Evolutionary conservation across 2,329 filamentous ascomycete species (phyloP), one percentile per base, ranked within the genome.

Genomic region (Cladophialophora yegresii): DNA sequence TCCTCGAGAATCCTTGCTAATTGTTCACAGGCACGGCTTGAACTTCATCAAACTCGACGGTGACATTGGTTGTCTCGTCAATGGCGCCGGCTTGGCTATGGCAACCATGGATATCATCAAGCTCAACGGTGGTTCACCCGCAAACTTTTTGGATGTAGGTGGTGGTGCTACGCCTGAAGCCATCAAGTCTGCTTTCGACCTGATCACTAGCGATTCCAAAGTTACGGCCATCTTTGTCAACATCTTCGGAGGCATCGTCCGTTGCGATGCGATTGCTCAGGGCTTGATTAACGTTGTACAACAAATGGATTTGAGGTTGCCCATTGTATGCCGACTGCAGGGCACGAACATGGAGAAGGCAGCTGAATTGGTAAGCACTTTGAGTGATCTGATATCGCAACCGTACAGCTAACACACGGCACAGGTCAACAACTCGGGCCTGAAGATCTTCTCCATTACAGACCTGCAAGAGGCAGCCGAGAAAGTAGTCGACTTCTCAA

Each of bases 41-140:
- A 99, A 99, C 88, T 99, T 99, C 84, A 99, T 99, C 86, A 99
- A 99, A 87, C 89, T 99, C 67, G 95, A 98, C 77, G 95, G 95
- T 78, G 95, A 99, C 78, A 99, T 99, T 78, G 95, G 95, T 81
- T 99, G 95, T 63, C 28, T 70, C 73, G 95, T 99, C 83, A 99
- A 99, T 83, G 95, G 95, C 78, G 95, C 95, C 75, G 95, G 95
- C 83, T 90, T 99, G 72, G 95, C 95, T 81, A 99, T 99, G 95
- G 95, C 95, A 69, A 99, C 95, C 78, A 99, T 99, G 95, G 95
- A 99, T 81, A 98, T 99, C 80, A 99, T 99, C 87, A 98, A 99
- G 88, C 87, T 99, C 69, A 99, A 98, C 82, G 95, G 95, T 73
- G 95, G 95, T 70, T 84, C 87, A 76, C 95, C 95, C 68, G 95